Evolutionary conservation across 75 land plant species (phyloP).

Genomic region (Sequoiadendron giganteum): DNA sequence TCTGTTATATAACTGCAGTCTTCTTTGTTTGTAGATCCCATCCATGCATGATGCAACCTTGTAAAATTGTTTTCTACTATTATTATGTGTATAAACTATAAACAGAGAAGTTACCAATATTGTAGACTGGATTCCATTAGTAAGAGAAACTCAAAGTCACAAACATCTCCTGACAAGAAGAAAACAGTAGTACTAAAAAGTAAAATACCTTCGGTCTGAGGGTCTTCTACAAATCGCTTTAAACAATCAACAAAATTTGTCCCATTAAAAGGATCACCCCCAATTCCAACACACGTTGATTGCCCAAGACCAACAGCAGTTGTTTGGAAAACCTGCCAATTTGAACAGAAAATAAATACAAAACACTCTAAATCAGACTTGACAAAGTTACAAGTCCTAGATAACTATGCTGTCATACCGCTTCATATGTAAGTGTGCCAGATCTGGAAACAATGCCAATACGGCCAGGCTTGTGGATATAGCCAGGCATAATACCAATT

Average conservation of each 20-base stretch:
- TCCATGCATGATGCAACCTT: neutral
- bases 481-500: slow-evolving; percentile 96
- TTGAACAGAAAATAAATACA: neutral
- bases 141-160: neutral
- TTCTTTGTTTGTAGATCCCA: neutral
- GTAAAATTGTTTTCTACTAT: neutral
- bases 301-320: slow-evolving; percentile 95
- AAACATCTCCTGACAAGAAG: neutral
- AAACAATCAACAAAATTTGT: slow-evolving; percentile 96
- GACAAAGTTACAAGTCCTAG: neutral
- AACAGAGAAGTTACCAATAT: neutral
- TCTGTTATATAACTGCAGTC: neutral
- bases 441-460: slow-evolving; percentile 94
- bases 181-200: neutral
- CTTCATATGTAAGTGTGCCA: slow-evolving; percentile 95
- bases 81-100: neutral
- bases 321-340: slow-evolving; percentile 84
- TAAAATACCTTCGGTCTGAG: slow-evolving; percentile 88
- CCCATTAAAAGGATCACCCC: slow-evolving; percentile 97
- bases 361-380: neutral
- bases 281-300: slow-evolving; percentile 96
- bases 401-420: slow-evolving; percentile 42
- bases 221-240: slow-evolving; percentile 72
- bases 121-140: neutral
- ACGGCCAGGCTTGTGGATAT: slow-evolving; percentile 93